Conservation (phyloP, 495 filamentous ascomycete species). For the Polyplosphaeria fusca region DNA sequence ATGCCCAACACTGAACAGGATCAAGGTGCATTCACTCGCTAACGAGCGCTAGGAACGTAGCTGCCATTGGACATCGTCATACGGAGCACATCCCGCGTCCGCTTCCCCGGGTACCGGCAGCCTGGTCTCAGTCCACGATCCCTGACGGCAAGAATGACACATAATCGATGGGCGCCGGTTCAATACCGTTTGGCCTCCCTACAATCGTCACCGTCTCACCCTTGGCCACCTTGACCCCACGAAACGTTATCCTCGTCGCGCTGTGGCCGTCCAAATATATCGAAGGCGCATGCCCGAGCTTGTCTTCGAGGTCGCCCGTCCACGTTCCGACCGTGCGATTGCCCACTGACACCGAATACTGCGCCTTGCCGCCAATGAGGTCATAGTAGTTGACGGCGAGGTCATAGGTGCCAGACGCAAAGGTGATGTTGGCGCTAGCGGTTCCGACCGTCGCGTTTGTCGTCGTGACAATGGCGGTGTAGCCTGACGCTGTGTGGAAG, state of each 20-base stretch:
- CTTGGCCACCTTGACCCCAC: conserved; percentile 48
- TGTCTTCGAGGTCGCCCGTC: conserved; percentile 56
- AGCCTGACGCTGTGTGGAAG: conserved; percentile 54
- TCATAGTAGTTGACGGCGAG: conserved; percentile 67
- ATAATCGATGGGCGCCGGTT: conserved; percentile 66
- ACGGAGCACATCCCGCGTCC: no score
- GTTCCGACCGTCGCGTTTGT: conserved; percentile 51
- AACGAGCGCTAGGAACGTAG: no score
- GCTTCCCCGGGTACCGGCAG: background rate
- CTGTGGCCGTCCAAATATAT: conserved; percentile 61
- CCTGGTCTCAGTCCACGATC: conserved; percentile 14
- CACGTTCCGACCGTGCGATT: conserved; percentile 52
- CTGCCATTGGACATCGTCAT: no score
- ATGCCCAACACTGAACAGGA: no score
- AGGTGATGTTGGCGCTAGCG: conserved; percentile 48
- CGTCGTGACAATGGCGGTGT: conserved; percentile 48
- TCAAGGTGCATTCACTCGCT: no score
- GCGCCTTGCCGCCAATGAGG: conserved; percentile 51
- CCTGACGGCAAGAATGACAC: conserved; percentile 58
- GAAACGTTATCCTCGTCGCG: conserved; percentile 60
- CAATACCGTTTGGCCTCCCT: conserved; percentile 55
- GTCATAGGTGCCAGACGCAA: conserved; percentile 55
- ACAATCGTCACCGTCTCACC: conserved; percentile 60
- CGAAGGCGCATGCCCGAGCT: conserved; percentile 54
- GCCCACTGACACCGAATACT: conserved; percentile 55